Percentiles rank a stretch among this genome's conserved stretches.
Evolutionary conservation across 805 yeast species (phyloP).

Genomic region (Nakazawaea laoshanensis): DNA sequence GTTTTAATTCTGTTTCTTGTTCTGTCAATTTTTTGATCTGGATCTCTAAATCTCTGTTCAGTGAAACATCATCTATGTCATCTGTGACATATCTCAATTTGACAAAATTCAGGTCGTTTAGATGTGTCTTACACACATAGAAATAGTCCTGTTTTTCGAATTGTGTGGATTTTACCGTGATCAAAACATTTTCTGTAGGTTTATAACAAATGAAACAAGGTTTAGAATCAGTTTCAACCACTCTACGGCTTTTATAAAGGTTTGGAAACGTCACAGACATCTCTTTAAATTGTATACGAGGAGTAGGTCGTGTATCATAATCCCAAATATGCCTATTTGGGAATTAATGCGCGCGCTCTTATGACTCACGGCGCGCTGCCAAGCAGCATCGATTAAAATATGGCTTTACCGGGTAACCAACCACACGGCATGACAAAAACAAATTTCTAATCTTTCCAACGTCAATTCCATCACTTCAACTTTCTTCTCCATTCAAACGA

Average conservation of each 20-base stretch:
- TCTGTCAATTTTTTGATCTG: conserved; percentile 10
- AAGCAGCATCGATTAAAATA: too few species aligned
- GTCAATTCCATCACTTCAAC: too few species aligned
- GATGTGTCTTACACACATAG: conserved; percentile 40
- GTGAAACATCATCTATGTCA: conserved; percentile 13
- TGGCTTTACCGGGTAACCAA: too few species aligned
- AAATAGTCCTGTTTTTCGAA: conserved; percentile 42
- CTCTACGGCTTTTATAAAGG: conserved; percentile 31
- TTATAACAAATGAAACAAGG: conserved; percentile 46
- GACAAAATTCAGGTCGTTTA: conserved; percentile 37
- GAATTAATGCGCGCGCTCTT: too few species aligned
- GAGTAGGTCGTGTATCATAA: too few species aligned
- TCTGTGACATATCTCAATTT: conserved; percentile 25
- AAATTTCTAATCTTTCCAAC: too few species aligned
- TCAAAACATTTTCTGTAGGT: conserved; percentile 35
- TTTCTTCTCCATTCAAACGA: too few species aligned
- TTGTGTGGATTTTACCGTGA: conserved; percentile 29
- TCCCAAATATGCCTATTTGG: too few species aligned
- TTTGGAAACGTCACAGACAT: conserved; percentile 23
- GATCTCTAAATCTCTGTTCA: conserved; percentile 16
- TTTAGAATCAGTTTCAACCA: conserved; percentile 30
- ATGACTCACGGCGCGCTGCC: too few species aligned
- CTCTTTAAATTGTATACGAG: too few species aligned
- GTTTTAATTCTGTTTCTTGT: conserved; percentile 14
- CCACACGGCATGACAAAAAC: too few species aligned